Percentiles rank a stretch among this genome's conserved stretches.
Evolutionary conservation across 805 yeast species (phyloP).

Genomic region (Sugiyamaella qingdaonensis): DNA sequence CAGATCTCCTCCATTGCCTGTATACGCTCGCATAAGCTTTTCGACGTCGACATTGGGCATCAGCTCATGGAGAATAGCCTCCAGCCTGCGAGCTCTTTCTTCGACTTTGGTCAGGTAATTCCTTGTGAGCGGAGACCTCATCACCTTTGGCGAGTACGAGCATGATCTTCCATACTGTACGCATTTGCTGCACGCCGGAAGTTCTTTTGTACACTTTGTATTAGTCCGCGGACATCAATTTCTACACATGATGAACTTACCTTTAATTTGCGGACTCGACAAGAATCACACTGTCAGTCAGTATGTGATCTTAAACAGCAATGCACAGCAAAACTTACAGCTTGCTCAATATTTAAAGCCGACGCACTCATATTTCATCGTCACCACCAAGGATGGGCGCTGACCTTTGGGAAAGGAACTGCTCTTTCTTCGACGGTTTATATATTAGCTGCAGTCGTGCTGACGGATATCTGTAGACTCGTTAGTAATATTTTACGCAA

Average conservation of each 20-base stretch:
- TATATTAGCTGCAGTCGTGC: too few species aligned
- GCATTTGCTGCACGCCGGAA: slow-evolving; percentile 75
- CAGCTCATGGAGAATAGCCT: slow-evolving; percentile 40
- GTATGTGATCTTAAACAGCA: neutral
- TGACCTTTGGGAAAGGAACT: slow-evolving; percentile 1
- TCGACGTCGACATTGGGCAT: slow-evolving; percentile 48
- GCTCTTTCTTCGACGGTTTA: neutral
- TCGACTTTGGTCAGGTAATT: slow-evolving; percentile 71
- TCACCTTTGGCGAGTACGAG: slow-evolving; percentile 70
- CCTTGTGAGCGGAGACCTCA: slow-evolving; percentile 77
- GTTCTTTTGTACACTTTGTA: slow-evolving; percentile 61
- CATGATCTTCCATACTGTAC: slow-evolving; percentile 68
- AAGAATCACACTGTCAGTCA: slow-evolving; percentile 60
- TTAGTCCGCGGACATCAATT: neutral
- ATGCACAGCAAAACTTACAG: slow-evolving; percentile 21
- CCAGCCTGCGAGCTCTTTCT: slow-evolving; percentile 46
- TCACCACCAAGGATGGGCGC: neutral
- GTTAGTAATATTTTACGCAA: too few species aligned
- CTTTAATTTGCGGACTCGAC: slow-evolving; percentile 72
- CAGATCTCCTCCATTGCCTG: neutral
- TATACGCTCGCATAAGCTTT: slow-evolving; percentile 23
- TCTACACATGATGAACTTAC: slow-evolving; percentile 12
- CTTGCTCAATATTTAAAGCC: slow-evolving; percentile 25
- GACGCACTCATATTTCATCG: neutral
- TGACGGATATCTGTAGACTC: too few species aligned